A percentile compares a stretch with the other conserved stretches of the same genome.
phyloP scores from a whole-genome alignment of 768 basidiomycete genomes.

The Tylopilus sp. region DNA sequence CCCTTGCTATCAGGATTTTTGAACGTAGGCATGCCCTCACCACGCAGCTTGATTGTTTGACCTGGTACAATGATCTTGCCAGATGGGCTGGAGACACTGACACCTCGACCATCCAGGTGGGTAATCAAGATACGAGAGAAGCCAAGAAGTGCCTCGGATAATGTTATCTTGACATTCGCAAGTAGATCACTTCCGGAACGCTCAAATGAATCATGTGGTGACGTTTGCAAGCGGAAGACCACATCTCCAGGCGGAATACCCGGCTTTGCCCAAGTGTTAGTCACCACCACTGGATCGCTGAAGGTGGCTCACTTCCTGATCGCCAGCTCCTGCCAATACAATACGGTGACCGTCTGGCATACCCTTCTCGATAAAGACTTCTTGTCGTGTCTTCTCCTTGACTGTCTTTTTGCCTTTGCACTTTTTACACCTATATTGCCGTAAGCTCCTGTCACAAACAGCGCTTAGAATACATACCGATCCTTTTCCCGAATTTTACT shows the following conservation, averaged over 20 bases:
- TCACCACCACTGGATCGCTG: neutral
- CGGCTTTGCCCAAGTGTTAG: slow-evolving; percentile 52
- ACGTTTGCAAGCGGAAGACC: slow-evolving; percentile 70
- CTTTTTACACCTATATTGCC: slow-evolving; percentile 76
- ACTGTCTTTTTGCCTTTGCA: slow-evolving; percentile 86
- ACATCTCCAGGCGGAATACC: slow-evolving; percentile 88
- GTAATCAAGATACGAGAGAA: slow-evolving; percentile 88
- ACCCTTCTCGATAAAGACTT: slow-evolving; percentile 83
- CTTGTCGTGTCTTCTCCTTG: slow-evolving; percentile 86
- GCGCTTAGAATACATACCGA: slow-evolving; percentile 42
- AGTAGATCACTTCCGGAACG: slow-evolving; percentile 80
- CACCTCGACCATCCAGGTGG: slow-evolving; percentile 92
- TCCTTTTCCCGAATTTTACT: slow-evolving; percentile 81
- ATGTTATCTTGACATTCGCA: slow-evolving; percentile 76
- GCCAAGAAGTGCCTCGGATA: slow-evolving; percentile 94
- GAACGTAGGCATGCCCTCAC: slow-evolving; percentile 88
- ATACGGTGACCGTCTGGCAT: slow-evolving; percentile 83
- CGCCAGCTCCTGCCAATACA: slow-evolving; percentile 87
- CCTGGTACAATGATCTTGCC: slow-evolving; percentile 74
- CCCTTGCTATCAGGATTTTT: slow-evolving; percentile 67
- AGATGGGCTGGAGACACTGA: slow-evolving; percentile 70
- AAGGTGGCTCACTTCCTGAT: slow-evolving; percentile 63
- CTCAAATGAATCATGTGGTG: slow-evolving; percentile 76
- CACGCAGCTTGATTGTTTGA: slow-evolving; percentile 69
- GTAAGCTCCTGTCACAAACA: slow-evolving; percentile 1